Conservation (phyloP, 2,329 filamentous ascomycete species). For the Aspergillus puulaauensis region DNA sequence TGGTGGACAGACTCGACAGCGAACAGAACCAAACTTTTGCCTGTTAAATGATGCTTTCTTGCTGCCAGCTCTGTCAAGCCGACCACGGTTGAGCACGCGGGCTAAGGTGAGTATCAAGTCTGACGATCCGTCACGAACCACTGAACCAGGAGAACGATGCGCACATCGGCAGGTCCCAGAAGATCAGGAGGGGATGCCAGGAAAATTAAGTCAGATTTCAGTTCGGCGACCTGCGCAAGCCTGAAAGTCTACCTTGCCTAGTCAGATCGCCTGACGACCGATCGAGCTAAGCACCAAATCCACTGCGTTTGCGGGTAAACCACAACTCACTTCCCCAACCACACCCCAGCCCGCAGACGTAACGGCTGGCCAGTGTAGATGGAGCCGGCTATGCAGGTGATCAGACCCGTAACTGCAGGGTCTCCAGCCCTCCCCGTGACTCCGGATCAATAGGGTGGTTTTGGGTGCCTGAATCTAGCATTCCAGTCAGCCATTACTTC, state of each 20-base stretch:
- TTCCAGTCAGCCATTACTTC: slow-evolving; percentile 24
- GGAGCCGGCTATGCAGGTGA: slow-evolving; percentile 39
- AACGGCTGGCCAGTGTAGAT: slow-evolving; percentile 26
- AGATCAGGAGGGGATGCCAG: slow-evolving; percentile 8
- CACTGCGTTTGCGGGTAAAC: slow-evolving; percentile 27
- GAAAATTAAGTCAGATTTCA: slow-evolving; percentile 18
- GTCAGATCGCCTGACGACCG: slow-evolving; percentile 21
- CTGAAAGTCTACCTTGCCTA: slow-evolving; percentile 23
- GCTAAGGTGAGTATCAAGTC: slow-evolving; percentile 27
- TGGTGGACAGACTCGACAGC: background rate
- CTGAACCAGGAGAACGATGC: slow-evolving; percentile 29
- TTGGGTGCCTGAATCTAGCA: slow-evolving; percentile 28
- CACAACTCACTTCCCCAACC: slow-evolving; percentile 24
- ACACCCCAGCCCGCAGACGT: slow-evolving; percentile 23
- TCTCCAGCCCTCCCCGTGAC: slow-evolving; percentile 22
- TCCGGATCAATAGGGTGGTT: slow-evolving; percentile 22
- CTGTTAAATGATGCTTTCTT: slow-evolving; percentile 21
- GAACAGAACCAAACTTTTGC: slow-evolving; percentile 21
- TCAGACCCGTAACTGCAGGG: slow-evolving; percentile 25
- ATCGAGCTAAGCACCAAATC: slow-evolving; percentile 26
- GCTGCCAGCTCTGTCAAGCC: slow-evolving; percentile 16
- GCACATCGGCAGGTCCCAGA: slow-evolving; percentile 28
- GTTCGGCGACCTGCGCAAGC: slow-evolving; percentile 26
- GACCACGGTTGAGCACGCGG: slow-evolving; percentile 32
- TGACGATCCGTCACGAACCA: slow-evolving; percentile 34